Percentiles rank a stretch among this genome's conserved stretches.
Conservation (phyloP, 441 rosid species). For the Syzygium syzygioides region DNA sequence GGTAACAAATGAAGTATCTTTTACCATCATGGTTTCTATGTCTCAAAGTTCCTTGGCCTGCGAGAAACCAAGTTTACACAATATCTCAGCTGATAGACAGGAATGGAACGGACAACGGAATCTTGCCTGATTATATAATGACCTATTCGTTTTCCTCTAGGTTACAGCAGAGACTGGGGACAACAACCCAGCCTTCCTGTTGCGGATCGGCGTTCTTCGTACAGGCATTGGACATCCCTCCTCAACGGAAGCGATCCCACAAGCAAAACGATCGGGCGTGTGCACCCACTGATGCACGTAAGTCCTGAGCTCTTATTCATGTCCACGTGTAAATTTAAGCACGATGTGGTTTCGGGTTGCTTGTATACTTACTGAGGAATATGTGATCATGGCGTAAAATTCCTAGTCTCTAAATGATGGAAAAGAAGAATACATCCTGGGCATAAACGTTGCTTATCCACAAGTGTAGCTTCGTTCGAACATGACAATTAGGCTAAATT, state of each 20-base stretch:
- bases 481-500: neutral
- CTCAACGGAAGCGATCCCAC: slow-evolving; percentile 14
- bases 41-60: neutral
- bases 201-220: slow-evolving; percentile 33
- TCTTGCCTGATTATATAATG: neutral
- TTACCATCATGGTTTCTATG: neutral
- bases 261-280: slow-evolving; percentile 4
- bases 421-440: neutral
- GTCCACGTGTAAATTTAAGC: neutral
- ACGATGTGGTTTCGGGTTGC: neutral
- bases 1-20: slow-evolving; percentile 21
- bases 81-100: neutral
- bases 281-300: slow-evolving; percentile 31
- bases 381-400: neutral
- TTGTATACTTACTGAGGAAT: neutral
- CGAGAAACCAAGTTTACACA: neutral
- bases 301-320: slow-evolving; percentile 5
- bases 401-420: neutral
- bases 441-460: neutral
- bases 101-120: neutral
- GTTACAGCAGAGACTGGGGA: neutral
- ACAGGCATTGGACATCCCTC: slow-evolving; percentile 22
- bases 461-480: neutral
- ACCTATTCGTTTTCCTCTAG: neutral
- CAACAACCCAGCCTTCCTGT: neutral